phyloP scores from a whole-genome alignment of 2,329 filamentous ascomycete species.

The Beauveria caledonica region DNA sequence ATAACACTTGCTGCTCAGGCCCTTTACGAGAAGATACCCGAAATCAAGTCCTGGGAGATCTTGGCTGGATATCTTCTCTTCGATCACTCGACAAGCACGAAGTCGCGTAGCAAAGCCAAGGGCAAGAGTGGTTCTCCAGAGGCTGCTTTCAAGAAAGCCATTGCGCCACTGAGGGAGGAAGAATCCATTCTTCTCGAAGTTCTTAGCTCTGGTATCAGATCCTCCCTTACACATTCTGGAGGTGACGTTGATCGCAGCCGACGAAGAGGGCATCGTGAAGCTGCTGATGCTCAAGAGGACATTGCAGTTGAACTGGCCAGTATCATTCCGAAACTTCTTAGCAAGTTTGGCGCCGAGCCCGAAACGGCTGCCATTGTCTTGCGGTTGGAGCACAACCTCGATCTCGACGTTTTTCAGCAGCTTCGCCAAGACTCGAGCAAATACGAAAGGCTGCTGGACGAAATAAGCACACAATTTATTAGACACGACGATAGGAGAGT shows the following conservation, averaged over 20 bases:
- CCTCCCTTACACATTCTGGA: conserved; percentile 53
- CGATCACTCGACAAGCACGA: conserved; percentile 68
- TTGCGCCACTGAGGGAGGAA: conserved; percentile 66
- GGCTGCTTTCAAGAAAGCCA: conserved; percentile 58
- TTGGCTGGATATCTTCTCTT: conserved; percentile 85
- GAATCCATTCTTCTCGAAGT: conserved; percentile 83
- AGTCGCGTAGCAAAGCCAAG: conserved; percentile 40
- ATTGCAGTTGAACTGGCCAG: conserved; percentile 69
- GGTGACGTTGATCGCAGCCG: conserved; percentile 56
- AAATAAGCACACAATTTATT: conserved; percentile 88
- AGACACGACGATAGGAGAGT: conserved; percentile 85
- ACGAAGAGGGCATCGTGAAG: conserved; percentile 51
- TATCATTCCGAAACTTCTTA: conserved; percentile 76
- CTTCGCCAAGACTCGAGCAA: conserved; percentile 76
- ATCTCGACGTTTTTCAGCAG: conserved; percentile 81
- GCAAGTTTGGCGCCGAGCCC: conserved; percentile 86
- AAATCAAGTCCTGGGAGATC: conserved; percentile 79
- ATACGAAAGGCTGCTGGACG: conserved; percentile 75
- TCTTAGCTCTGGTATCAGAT: conserved; percentile 72
- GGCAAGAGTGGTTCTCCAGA: conserved; percentile 47
- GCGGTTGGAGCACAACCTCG: conserved; percentile 75
- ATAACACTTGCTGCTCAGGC: conserved; percentile 81
- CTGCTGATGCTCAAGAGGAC: conserved; percentile 65
- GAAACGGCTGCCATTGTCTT: conserved; percentile 80
- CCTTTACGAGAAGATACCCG: conserved; percentile 72